These are phyloP conservation scores for Luffa acutangula DNA, from an alignment of 306 rosid genomes.

Conservation along the genomic window DNA sequence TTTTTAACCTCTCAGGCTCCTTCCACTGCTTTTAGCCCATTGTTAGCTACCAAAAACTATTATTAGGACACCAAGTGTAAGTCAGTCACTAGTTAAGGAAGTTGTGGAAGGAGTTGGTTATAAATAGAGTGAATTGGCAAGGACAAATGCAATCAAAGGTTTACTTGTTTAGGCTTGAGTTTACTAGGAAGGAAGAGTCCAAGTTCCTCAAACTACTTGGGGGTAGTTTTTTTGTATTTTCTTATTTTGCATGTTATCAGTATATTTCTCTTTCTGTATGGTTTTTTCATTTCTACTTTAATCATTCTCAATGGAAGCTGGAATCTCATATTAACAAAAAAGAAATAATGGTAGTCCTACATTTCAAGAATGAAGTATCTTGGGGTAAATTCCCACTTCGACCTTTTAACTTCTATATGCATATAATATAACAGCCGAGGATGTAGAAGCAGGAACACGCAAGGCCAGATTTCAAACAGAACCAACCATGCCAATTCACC, in stretches of 20 bases:
- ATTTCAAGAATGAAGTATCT: background rate
- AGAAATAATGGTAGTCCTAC: background rate
- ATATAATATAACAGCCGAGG: constrained; percentile 51
- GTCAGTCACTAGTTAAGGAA: background rate
- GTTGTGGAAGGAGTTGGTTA: background rate
- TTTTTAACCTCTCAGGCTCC: background rate
- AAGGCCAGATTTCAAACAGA: constrained; percentile 56
- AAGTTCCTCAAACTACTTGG: background rate
- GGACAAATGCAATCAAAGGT: background rate
- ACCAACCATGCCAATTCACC: constrained; percentile 73
- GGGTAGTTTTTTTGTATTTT: background rate
- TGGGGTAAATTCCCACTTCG: background rate
- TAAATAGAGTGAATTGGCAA: background rate
- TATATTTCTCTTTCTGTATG: background rate
- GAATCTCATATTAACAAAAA: background rate
- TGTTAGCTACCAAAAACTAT: background rate
- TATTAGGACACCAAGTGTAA: background rate
- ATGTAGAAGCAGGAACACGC: constrained; percentile 63
- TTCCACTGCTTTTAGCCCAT: background rate
- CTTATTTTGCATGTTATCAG: background rate
- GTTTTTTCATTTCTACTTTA: background rate
- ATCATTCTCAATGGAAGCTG: background rate
- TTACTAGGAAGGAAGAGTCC: background rate
- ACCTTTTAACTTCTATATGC: background rate
- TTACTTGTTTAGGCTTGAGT: background rate